Conservation (phyloP, 2,329 filamentous ascomycete species). For the Metarhizium brunneum region DNA sequence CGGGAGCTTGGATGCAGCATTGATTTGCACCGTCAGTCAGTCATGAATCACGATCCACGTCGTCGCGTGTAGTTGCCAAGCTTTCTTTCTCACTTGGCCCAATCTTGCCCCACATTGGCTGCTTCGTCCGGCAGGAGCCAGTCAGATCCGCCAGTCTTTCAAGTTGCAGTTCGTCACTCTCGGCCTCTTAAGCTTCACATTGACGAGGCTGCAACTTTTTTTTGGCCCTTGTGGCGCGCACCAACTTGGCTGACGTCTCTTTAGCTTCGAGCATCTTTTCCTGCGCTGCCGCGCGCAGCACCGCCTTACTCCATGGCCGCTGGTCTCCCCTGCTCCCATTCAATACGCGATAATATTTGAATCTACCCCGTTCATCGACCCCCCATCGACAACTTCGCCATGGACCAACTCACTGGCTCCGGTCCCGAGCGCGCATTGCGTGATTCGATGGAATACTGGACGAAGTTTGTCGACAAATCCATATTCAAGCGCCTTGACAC, state of each 20-base stretch:
- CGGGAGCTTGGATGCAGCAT: too few relatives aligned
- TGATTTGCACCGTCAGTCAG: too few relatives aligned
- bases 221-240: background rate
- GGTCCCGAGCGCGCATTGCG: constrained; percentile 15
- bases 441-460: constrained; percentile 34
- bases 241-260: background rate
- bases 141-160: too few relatives aligned
- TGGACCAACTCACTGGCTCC: constrained; percentile 16
- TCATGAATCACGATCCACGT: too few relatives aligned
- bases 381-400: constrained; percentile 6
- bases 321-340: background rate
- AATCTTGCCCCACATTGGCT: too few relatives aligned
- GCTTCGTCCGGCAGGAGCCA: too few relatives aligned
- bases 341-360: background rate
- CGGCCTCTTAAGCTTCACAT: background rate
- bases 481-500: constrained; percentile 41
- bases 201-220: background rate
- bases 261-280: background rate
- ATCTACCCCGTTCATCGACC: background rate
- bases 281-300: constrained; percentile 8
- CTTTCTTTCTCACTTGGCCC: too few relatives aligned
- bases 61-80: too few relatives aligned
- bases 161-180: background rate
- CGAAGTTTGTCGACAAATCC: constrained; percentile 40
- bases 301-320: constrained; percentile 1